phyloP scores from a whole-genome alignment of 345 rosid genomes.

The Noccaea caerulescens region DNA sequence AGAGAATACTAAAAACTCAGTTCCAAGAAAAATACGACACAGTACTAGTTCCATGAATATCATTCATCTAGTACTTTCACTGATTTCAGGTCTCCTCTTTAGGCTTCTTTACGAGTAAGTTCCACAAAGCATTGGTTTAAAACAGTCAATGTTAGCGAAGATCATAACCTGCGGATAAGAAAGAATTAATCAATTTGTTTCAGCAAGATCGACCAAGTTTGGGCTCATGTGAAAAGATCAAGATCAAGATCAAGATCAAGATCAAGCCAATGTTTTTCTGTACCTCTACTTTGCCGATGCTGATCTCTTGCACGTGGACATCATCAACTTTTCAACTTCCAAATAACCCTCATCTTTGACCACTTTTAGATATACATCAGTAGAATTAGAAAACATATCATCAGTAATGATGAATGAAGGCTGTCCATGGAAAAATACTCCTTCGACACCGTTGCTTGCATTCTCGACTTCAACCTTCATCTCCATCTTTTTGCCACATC shows the following conservation, averaged over 20 bases:
- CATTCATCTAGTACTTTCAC: background rate
- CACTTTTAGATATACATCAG: background rate
- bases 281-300: background rate
- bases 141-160: background rate
- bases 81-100: background rate
- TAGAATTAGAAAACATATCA: background rate
- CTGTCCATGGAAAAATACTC: background rate
- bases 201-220: background rate
- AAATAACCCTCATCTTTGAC: background rate
- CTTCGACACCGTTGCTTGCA: background rate
- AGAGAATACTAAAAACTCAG: background rate
- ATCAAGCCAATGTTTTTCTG: background rate
- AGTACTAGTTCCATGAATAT: background rate
- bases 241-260: no score
- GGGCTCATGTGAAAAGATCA: background rate
- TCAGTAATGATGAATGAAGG: constrained; percentile 9
- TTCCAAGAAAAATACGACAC: background rate
- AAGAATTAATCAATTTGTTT: background rate
- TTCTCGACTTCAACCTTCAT: background rate
- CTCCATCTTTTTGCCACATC: background rate
- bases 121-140: background rate
- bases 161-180: background rate
- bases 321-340: background rate
- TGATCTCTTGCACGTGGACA: constrained; percentile 2
- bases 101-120: background rate